These are phyloP conservation scores for Alternaria ventricosa DNA, from an alignment of 2,329 filamentous ascomycete species.

Conservation along the genomic window DNA sequence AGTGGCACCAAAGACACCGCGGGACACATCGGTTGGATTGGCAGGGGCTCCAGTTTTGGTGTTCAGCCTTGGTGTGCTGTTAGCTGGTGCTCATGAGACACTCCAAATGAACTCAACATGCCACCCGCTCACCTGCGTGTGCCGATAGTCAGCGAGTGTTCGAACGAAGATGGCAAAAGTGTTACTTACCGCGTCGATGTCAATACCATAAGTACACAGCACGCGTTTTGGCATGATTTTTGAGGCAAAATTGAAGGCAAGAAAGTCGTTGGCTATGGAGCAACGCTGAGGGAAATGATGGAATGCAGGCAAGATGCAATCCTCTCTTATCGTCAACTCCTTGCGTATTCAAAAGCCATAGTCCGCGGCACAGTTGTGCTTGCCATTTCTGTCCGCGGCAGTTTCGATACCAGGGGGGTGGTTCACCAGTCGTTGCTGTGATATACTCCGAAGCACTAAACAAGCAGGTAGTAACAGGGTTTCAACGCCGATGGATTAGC, in stretches of 20 bases:
- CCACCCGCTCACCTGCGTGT: slow-evolving; percentile 32
- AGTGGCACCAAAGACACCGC: slow-evolving; percentile 51
- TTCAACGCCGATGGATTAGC: background rate
- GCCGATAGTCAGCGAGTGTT: background rate
- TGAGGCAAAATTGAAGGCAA: background rate
- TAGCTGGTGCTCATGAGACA: background rate
- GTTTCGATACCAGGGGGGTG: background rate
- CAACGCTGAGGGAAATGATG: background rate
- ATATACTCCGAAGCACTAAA: background rate
- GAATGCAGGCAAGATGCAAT: background rate
- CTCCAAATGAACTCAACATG: slow-evolving; percentile 5
- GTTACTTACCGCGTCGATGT: slow-evolving; percentile 49
- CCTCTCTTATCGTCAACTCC: background rate
- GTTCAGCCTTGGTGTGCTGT: slow-evolving; percentile 45
- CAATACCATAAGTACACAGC: slow-evolving; percentile 51
- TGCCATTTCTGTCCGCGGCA: background rate
- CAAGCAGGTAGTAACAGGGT: background rate
- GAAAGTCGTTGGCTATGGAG: background rate
- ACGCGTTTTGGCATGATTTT: slow-evolving; percentile 46
- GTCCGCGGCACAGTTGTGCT: background rate
- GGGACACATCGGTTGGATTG: slow-evolving; percentile 50
- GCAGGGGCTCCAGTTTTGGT: slow-evolving; percentile 46
- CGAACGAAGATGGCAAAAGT: background rate
- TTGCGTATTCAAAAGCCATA: background rate
- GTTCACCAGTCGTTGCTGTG: background rate